These are phyloP conservation scores for Boletus rex-veris DNA, from an alignment of 768 basidiomycete genomes.

Conservation along the genomic window DNA sequence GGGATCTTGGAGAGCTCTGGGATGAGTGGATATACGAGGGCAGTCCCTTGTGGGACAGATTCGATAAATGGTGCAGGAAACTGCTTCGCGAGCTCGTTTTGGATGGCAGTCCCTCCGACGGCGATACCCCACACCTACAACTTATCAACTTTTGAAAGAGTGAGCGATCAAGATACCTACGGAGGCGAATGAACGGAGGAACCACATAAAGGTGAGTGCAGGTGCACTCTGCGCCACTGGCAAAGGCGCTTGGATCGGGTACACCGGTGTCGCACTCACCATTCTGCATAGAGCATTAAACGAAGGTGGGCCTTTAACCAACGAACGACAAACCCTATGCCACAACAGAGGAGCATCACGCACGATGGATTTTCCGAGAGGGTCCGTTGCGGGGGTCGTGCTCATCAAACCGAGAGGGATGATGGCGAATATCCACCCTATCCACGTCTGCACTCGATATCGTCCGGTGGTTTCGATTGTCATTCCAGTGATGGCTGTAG, in stretches of 20 bases:
- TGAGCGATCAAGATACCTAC: neutral
- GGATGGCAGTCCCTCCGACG: neutral
- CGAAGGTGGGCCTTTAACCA: neutral
- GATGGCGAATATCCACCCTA: slow-evolving; percentile 34
- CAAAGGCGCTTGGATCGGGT: neutral
- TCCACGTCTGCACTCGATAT: slow-evolving; percentile 34
- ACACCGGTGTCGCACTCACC: neutral
- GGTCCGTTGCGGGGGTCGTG: slow-evolving; percentile 23
- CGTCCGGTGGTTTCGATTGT: slow-evolving; percentile 23
- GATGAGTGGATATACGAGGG: neutral
- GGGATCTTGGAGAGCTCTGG: neutral
- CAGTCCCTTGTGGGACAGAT: neutral
- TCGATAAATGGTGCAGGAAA: neutral
- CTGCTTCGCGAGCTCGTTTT: neutral
- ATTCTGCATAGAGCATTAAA: neutral
- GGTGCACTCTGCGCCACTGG: neutral
- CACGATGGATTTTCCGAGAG: slow-evolving; percentile 20
- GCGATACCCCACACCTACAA: neutral
- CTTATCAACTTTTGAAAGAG: too few species aligned
- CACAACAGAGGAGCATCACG: neutral
- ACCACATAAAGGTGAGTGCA: neutral
- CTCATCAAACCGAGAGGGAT: slow-evolving; percentile 37
- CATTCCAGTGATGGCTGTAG: slow-evolving; percentile 22
- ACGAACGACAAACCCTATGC: neutral
- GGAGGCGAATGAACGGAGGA: neutral